These are phyloP conservation scores for Tulasnella sp. DNA, from an alignment of 768 basidiomycete species.

Conservation along the genomic window DNA sequence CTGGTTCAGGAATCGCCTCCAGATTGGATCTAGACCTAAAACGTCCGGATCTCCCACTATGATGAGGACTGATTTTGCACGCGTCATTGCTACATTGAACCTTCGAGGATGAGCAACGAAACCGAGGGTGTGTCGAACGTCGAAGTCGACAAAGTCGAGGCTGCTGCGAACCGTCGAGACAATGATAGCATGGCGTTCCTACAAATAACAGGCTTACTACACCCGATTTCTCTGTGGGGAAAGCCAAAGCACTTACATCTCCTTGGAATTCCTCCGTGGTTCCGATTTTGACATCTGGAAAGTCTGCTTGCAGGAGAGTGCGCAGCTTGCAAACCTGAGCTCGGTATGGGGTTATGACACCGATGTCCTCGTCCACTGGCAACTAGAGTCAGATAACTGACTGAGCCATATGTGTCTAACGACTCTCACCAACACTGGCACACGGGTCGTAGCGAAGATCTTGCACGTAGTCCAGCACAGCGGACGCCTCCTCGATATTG, in stretches of 20 bases:
- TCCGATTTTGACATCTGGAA: slow-evolving; percentile 44
- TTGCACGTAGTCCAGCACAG: slow-evolving; percentile 5
- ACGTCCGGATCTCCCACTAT: slow-evolving; percentile 64
- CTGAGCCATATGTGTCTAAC: no score
- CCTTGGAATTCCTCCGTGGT: slow-evolving; percentile 52
- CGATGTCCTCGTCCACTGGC: slow-evolving; percentile 49
- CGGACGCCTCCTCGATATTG: slow-evolving; percentile 46
- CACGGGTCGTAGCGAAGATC: not conserved
- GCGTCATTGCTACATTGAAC: slow-evolving; percentile 60
- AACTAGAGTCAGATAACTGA: not conserved
- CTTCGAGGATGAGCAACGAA: slow-evolving; percentile 26
- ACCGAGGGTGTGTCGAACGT: slow-evolving; percentile 26
- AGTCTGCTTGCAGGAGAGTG: slow-evolving; percentile 38
- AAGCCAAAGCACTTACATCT: slow-evolving; percentile 42
- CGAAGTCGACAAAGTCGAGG: slow-evolving; percentile 3
- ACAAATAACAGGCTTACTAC: no score
- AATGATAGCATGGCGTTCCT: slow-evolving; percentile 30
- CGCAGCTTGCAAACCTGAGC: slow-evolving; percentile 53
- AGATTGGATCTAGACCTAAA: slow-evolving; percentile 61
- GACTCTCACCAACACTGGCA: not conserved
- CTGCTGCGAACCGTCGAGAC: slow-evolving; percentile 25
- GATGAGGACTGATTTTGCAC: slow-evolving; percentile 65
- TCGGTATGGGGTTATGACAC: slow-evolving; percentile 65
- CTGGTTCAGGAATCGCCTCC: slow-evolving; percentile 64
- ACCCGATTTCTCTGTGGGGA: not conserved